Percentiles rank a stretch among this genome's conserved stretches.
These are phyloP conservation scores for Calocera cornea DNA, from an alignment of 768 basidiomycete genomes.

Conservation along the genomic window DNA sequence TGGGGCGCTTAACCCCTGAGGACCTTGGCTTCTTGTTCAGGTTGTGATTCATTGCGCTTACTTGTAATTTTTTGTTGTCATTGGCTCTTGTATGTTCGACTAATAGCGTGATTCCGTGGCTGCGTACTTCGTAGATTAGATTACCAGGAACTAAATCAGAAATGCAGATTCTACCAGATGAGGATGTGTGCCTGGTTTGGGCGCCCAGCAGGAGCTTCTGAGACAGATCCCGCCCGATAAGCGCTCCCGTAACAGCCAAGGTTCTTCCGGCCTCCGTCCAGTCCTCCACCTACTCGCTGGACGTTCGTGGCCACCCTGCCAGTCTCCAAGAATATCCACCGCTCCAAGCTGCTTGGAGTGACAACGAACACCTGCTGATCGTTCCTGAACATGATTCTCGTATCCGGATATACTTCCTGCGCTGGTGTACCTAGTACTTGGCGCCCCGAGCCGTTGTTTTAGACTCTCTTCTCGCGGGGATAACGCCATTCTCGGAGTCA, in stretches of 20 bases:
- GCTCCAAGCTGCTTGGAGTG: no score
- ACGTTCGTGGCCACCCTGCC: no score
- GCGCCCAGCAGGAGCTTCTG: no score
- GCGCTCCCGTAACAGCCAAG: no score
- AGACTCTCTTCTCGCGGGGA: not conserved
- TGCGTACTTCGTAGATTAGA: not conserved
- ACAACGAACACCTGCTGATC: not conserved
- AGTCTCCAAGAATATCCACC: no score
- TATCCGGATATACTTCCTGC: not conserved
- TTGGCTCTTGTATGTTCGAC: not conserved
- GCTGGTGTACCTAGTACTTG: not conserved
- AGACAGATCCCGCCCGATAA: no score
- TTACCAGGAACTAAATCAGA: not conserved
- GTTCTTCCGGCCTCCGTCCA: no score
- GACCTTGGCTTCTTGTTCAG: constrained; percentile 28
- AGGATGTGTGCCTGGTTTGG: no score
- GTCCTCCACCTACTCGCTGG: no score
- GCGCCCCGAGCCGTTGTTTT: not conserved
- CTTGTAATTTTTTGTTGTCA: not conserved
- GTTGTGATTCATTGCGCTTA: constrained; percentile 12
- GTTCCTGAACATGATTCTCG: not conserved
- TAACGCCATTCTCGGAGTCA: not conserved
- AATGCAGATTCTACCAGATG: no score
- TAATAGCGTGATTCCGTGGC: not conserved
- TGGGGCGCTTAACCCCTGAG: constrained; percentile 85